Conservation (phyloP, 2,329 filamentous ascomycete species). For the Diaporthe velutina region DNA sequence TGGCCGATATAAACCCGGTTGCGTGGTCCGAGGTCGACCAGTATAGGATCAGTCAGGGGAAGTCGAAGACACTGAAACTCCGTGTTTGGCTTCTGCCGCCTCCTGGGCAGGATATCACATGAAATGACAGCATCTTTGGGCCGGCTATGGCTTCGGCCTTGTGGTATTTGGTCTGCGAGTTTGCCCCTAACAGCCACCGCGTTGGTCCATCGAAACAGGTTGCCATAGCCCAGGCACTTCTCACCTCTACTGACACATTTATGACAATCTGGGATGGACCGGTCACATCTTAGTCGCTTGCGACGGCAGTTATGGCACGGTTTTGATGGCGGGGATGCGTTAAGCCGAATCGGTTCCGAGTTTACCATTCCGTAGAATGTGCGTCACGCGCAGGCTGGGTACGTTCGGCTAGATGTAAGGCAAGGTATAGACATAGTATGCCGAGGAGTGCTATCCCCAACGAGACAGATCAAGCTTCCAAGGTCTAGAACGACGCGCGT, state of each 20-base stretch:
- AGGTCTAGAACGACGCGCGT: background rate
- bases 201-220: conserved; percentile 71
- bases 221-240: conserved; percentile 73
- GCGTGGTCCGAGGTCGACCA: conserved; percentile 63
- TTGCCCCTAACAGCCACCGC: conserved; percentile 64
- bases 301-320: conserved; percentile 74
- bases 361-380: conserved; percentile 29
- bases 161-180: conserved; percentile 47
- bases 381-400: conserved; percentile 3
- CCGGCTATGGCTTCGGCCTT: background rate
- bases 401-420: conserved; percentile 23
- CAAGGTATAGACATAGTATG: conserved; percentile 22
- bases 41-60: conserved; percentile 61
- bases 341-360: background rate
- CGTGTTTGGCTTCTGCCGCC: background rate
- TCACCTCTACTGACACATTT: conserved; percentile 69
- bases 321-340: conserved; percentile 48
- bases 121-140: background rate
- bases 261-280: conserved; percentile 69
- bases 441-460: background rate
- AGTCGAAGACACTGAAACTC: background rate
- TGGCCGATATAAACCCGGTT: conserved; percentile 63
- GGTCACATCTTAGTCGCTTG: conserved; percentile 72
- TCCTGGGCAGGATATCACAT: background rate
- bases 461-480: conserved; percentile 10